A percentile compares a stretch with the other conserved stretches of the same genome.
phyloP scores from a whole-genome alignment of 2,329 filamentous ascomycete species.

The Tolypocladium nubicola region DNA sequence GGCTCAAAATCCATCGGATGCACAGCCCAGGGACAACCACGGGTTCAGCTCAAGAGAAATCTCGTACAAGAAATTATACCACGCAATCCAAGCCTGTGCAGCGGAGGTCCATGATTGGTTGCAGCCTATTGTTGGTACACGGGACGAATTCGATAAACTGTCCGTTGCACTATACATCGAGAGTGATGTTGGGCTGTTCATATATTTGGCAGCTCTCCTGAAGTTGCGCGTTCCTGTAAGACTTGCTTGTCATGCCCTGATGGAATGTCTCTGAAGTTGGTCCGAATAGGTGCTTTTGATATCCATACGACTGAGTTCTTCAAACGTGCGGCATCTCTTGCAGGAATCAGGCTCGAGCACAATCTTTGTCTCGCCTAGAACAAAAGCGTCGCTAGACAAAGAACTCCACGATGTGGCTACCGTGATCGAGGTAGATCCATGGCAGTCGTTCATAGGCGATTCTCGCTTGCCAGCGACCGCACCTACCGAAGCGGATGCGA shows the following conservation, averaged over 20 bases:
- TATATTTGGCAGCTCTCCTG: constrained; percentile 11
- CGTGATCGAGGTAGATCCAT: too few species aligned
- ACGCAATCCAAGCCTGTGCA: too few species aligned
- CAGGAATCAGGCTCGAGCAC: constrained; percentile 5
- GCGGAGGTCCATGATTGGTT: too few species aligned
- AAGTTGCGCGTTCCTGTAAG: constrained; percentile 8
- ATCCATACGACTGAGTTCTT: constrained; percentile 11
- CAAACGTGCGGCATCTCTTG: constrained; percentile 8
- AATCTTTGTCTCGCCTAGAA: constrained; percentile 7
- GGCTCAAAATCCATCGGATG: too few species aligned
- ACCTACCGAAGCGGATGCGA: too few species aligned
- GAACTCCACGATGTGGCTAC: too few species aligned
- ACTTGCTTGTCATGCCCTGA: neutral
- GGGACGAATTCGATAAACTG: neutral
- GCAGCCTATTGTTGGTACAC: too few species aligned
- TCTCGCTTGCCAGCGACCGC: neutral
- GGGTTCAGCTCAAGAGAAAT: too few species aligned
- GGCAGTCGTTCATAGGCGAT: neutral
- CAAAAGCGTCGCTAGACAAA: neutral
- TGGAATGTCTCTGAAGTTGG: neutral
- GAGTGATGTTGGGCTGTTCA: constrained; percentile 13
- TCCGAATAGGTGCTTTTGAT: constrained; percentile 8
- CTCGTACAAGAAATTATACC: too few species aligned
- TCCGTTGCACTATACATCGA: constrained; percentile 14
- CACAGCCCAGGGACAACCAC: too few species aligned